A percentile compares a stretch with the other conserved stretches of the same genome.
Conservation (phyloP, 2,329 filamentous ascomycete genomes). For the Aureobasidium leucospermi region DNA sequence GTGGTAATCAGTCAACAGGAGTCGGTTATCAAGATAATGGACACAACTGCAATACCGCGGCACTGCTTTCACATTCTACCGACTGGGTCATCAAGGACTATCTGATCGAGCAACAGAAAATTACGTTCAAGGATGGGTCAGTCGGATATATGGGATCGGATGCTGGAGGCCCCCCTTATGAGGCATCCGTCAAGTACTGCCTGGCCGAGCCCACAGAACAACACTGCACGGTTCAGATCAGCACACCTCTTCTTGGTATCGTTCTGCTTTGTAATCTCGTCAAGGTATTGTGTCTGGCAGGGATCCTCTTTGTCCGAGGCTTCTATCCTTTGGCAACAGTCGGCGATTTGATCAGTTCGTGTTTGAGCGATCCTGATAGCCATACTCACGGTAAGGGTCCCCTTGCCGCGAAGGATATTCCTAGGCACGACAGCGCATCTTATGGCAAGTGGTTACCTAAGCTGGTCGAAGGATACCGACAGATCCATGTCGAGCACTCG, state of each 20-base stretch:
- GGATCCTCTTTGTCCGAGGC: background rate
- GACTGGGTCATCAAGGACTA: background rate
- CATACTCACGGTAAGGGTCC: background rate
- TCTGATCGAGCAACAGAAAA: background rate
- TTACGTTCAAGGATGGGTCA: background rate
- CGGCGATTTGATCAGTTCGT: constrained; percentile 15
- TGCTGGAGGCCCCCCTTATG: background rate
- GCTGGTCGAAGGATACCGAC: background rate
- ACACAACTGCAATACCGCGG: background rate
- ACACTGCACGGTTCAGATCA: background rate
- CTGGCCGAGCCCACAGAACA: background rate
- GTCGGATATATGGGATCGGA: background rate
- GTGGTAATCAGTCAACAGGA: background rate
- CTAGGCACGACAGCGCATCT: background rate
- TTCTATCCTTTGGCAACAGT: constrained; percentile 14
- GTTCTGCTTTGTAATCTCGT: constrained; percentile 1
- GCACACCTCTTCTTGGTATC: background rate
- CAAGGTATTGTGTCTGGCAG: background rate
- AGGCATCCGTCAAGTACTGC: background rate
- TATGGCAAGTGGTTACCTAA: background rate
- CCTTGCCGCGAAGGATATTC: background rate
- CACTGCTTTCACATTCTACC: background rate
- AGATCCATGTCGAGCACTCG: background rate
- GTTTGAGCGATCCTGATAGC: background rate
- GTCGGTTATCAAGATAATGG: too few species aligned